These are phyloP conservation scores for Boletellus emodensis DNA, from an alignment of 768 basidiomycete species.

Conservation along the genomic window DNA sequence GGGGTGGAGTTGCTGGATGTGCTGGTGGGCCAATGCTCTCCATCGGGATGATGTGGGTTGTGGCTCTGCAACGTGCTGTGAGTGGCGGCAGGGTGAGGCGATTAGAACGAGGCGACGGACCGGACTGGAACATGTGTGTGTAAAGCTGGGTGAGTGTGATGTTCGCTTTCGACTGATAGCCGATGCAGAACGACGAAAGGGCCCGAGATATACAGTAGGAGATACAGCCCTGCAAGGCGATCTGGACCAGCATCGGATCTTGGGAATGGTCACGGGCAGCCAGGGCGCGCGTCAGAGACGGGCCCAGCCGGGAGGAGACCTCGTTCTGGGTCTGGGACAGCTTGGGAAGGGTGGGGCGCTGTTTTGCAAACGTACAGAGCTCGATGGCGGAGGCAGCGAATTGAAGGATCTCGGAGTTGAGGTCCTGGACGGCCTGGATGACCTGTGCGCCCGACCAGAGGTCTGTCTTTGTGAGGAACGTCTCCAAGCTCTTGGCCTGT, in stretches of 20 bases:
- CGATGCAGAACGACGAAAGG: slow-evolving; percentile 68
- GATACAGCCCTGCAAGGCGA: slow-evolving; percentile 70
- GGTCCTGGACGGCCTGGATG: slow-evolving; percentile 72
- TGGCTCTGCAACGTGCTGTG: slow-evolving; percentile 44
- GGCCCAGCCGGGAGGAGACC: slow-evolving; percentile 60
- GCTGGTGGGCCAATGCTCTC: slow-evolving; percentile 67
- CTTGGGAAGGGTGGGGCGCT: slow-evolving; percentile 38
- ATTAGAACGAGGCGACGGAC: slow-evolving; percentile 31
- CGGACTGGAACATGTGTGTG: slow-evolving; percentile 50
- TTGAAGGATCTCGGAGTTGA: slow-evolving; percentile 79
- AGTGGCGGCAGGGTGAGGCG: slow-evolving; percentile 9
- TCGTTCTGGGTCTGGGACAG: slow-evolving; percentile 53
- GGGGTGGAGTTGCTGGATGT: slow-evolving; percentile 66
- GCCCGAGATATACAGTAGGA: slow-evolving; percentile 64
- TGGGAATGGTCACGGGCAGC: slow-evolving; percentile 64
- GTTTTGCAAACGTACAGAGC: slow-evolving; percentile 50
- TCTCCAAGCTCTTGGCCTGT: slow-evolving; percentile 54
- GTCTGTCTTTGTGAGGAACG: slow-evolving; percentile 71
- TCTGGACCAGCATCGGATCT: slow-evolving; percentile 72
- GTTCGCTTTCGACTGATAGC: slow-evolving; percentile 68
- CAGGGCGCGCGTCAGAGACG: slow-evolving; percentile 56
- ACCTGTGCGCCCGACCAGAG: slow-evolving; percentile 73
- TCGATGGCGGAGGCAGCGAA: slow-evolving; percentile 75
- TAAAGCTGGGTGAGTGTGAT: slow-evolving; percentile 60
- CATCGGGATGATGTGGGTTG: slow-evolving; percentile 77